Conservation (phyloP, 2,329 filamentous ascomycete species). For the Reticulascus tulasneorum region DNA sequence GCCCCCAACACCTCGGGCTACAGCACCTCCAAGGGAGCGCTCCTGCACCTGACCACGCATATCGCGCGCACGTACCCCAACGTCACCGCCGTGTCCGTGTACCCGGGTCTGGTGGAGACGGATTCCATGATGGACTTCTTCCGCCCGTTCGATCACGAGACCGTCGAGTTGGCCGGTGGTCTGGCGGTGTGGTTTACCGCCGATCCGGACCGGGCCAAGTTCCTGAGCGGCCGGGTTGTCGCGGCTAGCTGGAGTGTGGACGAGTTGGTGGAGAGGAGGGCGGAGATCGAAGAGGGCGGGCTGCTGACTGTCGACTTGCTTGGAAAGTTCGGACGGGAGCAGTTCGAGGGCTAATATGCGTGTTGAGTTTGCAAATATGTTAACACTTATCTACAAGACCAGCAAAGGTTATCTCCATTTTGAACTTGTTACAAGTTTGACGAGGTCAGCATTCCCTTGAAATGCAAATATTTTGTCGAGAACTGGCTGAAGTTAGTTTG, state of each 20-base stretch:
- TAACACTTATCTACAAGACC: no score
- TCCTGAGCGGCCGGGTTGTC: slow-evolving; percentile 26
- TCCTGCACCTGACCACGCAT: slow-evolving; percentile 23
- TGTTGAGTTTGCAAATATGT: no score
- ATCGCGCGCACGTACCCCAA: slow-evolving; percentile 25
- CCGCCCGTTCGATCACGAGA: slow-evolving; percentile 22
- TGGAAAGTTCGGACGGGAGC: slow-evolving; percentile 3
- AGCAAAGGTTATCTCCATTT: no score
- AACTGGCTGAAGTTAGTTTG: no score
- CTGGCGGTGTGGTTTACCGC: slow-evolving; percentile 21
- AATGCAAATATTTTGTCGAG: no score
- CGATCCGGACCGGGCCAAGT: slow-evolving; percentile 23
- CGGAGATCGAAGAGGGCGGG: slow-evolving; percentile 4
- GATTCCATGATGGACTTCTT: slow-evolving; percentile 20
- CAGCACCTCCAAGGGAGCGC: slow-evolving; percentile 22
- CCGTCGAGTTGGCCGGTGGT: slow-evolving; percentile 23
- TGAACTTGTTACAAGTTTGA: no score
- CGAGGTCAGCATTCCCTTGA: no score
- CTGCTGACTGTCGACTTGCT: slow-evolving; percentile 5
- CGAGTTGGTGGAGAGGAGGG: slow-evolving; percentile 18
- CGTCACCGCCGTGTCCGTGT: slow-evolving; percentile 21
- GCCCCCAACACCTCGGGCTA: slow-evolving; percentile 21
- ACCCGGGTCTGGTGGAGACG: slow-evolving; percentile 28
- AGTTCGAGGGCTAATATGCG: slow-evolving; percentile 5
- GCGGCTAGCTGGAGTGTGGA: slow-evolving; percentile 31